phyloP scores from a whole-genome alignment of 2,329 filamentous ascomycete species.

The Phoma sp. region DNA sequence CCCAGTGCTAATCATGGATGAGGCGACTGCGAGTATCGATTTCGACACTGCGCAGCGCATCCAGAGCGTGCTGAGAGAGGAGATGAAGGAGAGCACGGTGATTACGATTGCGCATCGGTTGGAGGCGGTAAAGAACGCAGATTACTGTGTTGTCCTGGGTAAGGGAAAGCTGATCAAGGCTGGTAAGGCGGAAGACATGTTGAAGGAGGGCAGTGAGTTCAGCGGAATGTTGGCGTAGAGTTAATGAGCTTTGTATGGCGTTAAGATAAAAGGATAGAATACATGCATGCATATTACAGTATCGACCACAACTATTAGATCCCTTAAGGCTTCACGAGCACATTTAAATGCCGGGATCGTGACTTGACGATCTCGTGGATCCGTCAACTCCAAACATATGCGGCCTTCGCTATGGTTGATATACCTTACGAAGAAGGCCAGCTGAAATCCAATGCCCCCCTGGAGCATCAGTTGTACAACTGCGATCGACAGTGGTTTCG shows the following conservation, averaged over 20 bases:
- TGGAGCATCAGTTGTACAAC: too few relatives aligned
- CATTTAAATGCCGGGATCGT: too few relatives aligned
- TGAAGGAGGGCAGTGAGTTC: slow-evolving; percentile 43
- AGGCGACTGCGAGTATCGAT: slow-evolving; percentile 70
- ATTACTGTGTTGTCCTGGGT: slow-evolving; percentile 62
- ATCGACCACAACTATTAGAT: too few relatives aligned
- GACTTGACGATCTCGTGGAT: too few relatives aligned
- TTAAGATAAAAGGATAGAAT: neutral
- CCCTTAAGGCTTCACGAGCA: too few relatives aligned
- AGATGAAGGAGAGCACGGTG: slow-evolving; percentile 65
- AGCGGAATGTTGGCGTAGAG: slow-evolving; percentile 41
- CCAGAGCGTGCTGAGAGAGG: slow-evolving; percentile 61
- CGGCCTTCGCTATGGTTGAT: too few relatives aligned
- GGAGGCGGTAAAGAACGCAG: slow-evolving; percentile 66
- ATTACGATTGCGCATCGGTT: slow-evolving; percentile 70
- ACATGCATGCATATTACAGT: too few relatives aligned
- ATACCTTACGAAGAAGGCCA: too few relatives aligned
- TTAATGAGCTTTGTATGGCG: neutral
- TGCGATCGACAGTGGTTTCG: too few relatives aligned
- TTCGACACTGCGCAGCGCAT: slow-evolving; percentile 65
- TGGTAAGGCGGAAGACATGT: slow-evolving; percentile 44
- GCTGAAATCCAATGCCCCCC: too few relatives aligned
- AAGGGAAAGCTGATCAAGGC: slow-evolving; percentile 56
- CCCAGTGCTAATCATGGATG: slow-evolving; percentile 69
- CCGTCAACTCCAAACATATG: too few relatives aligned